Percentiles rank a stretch among this genome's conserved stretches.
Conservation (phyloP, 768 basidiomycete genomes). For the Hydnum rufescens region DNA sequence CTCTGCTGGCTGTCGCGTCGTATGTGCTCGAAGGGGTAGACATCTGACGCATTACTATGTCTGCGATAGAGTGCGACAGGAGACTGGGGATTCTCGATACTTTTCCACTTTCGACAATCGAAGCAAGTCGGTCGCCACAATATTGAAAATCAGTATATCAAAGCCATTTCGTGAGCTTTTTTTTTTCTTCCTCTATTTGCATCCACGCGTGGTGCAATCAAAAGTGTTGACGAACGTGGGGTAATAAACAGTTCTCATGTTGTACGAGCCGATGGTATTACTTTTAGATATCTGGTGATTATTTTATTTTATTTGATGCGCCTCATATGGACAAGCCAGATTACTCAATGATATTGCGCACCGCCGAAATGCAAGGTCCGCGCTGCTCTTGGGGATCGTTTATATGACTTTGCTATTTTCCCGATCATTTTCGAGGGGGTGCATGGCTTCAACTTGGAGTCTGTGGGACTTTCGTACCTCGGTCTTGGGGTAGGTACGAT, state of each 20-base stretch:
- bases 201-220: too few relatives aligned
- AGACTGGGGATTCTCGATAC: constrained; percentile 32
- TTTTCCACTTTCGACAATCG: constrained; percentile 40
- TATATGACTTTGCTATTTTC: constrained; percentile 25
- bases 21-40: not conserved
- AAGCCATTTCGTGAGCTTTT: constrained; percentile 51
- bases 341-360: constrained; percentile 9
- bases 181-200: too few relatives aligned
- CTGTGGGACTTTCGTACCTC: constrained; percentile 20
- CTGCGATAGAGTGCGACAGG: constrained; percentile 28
- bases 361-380: too few relatives aligned
- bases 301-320: constrained; percentile 13
- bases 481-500: constrained; percentile 33
- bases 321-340: not conserved
- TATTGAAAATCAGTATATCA: constrained; percentile 39
- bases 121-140: constrained; percentile 24
- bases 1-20: constrained; percentile 18
- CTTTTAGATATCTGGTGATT: constrained; percentile 48
- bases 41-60: not conserved
- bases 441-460: constrained; percentile 15
- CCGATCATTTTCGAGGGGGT: constrained; percentile 16
- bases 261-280: constrained; percentile 58
- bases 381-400: constrained; percentile 25
- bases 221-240: too few relatives aligned
- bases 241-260: constrained; percentile 29